Conservation (phyloP, 306 rosid genomes). For the Abrus precatorius region DNA sequence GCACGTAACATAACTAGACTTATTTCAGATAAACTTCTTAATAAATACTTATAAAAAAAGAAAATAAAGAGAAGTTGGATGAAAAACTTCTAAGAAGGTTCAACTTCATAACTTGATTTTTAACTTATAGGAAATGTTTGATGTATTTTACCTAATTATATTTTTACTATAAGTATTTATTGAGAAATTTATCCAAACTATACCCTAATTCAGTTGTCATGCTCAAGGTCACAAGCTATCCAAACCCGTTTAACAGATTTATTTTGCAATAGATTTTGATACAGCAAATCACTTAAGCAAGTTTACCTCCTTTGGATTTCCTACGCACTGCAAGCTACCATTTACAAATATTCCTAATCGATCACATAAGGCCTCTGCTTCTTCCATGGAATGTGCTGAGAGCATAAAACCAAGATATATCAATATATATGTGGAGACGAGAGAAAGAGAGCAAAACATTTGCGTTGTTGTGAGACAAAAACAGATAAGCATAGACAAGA, state of each 20-base stretch:
- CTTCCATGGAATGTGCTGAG: conserved; percentile 98
- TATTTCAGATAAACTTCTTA: too few relatives aligned
- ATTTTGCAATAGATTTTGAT: conserved; percentile 35
- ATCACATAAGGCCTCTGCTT: conserved; percentile 88
- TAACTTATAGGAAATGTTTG: too few relatives aligned
- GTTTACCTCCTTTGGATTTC: conserved; percentile 87
- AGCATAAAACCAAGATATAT: conserved; percentile 43
- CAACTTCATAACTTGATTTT: too few relatives aligned
- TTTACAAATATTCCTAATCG: conserved; percentile 85
- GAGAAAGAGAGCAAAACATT: not conserved
- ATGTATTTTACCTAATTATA: too few relatives aligned
- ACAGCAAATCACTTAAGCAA: conserved; percentile 22
- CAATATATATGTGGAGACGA: not conserved
- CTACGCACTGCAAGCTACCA: conserved; percentile 90
- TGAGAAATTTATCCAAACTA: too few relatives aligned
- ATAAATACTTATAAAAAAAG: too few relatives aligned
- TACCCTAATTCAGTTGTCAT: too few relatives aligned
- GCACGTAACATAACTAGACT: not conserved
- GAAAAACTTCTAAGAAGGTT: too few relatives aligned
- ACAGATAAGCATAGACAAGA: not conserved
- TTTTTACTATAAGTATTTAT: too few relatives aligned
- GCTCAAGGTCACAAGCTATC: not conserved
- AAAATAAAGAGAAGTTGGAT: too few relatives aligned
- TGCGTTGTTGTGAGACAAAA: conserved; percentile 14
- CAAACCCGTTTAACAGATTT: not conserved